Base-by-base conservation (phyloP, 192 early-diverging fungal genomes). In the Chytriomyces sp. region DNA sequence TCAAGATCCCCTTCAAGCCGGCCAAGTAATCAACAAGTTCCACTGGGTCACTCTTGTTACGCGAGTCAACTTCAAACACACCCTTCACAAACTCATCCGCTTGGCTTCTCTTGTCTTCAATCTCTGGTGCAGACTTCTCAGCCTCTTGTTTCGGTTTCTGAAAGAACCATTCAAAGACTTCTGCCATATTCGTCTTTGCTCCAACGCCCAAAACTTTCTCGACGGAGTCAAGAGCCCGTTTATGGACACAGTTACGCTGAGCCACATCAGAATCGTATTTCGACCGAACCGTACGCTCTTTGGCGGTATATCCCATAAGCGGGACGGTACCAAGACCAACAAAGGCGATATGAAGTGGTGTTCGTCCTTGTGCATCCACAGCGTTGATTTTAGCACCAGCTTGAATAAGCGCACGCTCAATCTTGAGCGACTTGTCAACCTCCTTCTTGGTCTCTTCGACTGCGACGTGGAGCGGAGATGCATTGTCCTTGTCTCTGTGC, bases 321-420 rank as follows among this genome's bases (percentile, higher is more conserved):
- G 88, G 88, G 45, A 89, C 82, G 1, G 45, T 50, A 28, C 70
- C 61, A 18, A 84, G 45, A 7, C 74, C 77, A 9, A 81, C 65
- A 67, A 87, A 89, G 10, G 82, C 82, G 46, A 87, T 81, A 67
- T 90, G 88, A 7, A 90, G 68, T 13, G 87, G 81, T 10, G 85
- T 83, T 20, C 87, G 77, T 0, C 87, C 87, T 81, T 87, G 82
- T 5, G 57, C 61, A 72, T 90, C 88, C 6, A 49, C 47, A 9
- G 84, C 86, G 75, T 90, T 90, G 7, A 87, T 35, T 24, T 46
- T 78, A 11, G 88, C 85, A 43, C 82, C 83, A 26, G 45, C 45
- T 10, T 85, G 50, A 2, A 88, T 45, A 1, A 90, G 75, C 5
- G 85, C 43, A 10, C 78, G 84, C 45, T 90, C 88, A 47, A 85